Base-by-base conservation (phyloP, 768 basidiomycete genomes). In the Mrakia frigida region DNA sequence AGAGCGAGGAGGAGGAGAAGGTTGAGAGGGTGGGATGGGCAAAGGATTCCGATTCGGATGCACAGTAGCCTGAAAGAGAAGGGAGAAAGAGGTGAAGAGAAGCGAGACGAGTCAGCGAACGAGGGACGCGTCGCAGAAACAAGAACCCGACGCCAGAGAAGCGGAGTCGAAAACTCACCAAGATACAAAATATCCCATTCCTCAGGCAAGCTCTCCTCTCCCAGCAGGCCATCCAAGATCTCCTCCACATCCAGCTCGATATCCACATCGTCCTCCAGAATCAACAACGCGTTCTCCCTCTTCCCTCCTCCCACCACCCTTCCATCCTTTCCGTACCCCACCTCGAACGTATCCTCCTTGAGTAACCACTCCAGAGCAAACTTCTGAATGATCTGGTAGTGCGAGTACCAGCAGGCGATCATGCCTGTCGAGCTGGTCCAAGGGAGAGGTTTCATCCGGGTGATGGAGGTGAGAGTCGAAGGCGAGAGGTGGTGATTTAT, bases 171-270 rank as follows among this genome's bases (percentile, higher is more conserved):
- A 9, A 6, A 52, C 70, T 71, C 35, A 72, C 70, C 70, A 18
- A 72, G 70, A 72, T 72, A 72, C 31, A 72, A 7, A 3, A 72
- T 56, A 25, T 72, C 70, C 70, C 70, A 72, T 11, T 59, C 70
- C 28, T 37, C 33, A 4, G 70, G 70, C 14, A 72, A 33, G 16
- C 33, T 50, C 53, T 39, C 37, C 52, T 72, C 52, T 4, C 65
- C 65, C 7, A 70, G 28, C 33, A 72, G 53, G 0, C 50, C 70
- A 25, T 53, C 70, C 46, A 72, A n/a, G 13, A 72, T 50, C 52
- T 53, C 52, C 11, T 52, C 53, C 18, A 39, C 50, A 9, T 53
- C 70, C 53, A 25, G 13, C 53, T 72, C 70, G 33, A 35, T 52
- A 39, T 72, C 50, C 14, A 72, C 70, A 35, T 72, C 70, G 35